Evolutionary conservation across 2,329 filamentous ascomycete genomes (phyloP), one percentile per base, ranked within the genome.

Genomic region (Fusarium albidum): DNA sequence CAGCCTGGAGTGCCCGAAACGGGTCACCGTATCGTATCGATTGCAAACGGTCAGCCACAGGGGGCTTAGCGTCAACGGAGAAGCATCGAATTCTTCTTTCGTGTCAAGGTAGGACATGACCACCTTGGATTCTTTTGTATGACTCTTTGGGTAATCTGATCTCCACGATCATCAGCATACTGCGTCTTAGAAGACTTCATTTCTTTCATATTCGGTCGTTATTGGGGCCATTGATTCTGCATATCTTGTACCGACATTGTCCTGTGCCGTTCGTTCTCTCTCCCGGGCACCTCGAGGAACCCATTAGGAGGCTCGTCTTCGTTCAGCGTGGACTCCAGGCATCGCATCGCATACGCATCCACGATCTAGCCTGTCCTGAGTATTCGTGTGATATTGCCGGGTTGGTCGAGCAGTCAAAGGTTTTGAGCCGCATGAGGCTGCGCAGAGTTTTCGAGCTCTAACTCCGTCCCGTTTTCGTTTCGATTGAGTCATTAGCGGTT

Each of bases 71-170:
- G 50, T 10, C 31, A 9, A 14, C 15, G 25, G n/a, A 35, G 13
- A 13, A 26, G 13, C 17, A 43, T 35, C 61, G 54, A 61, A 61
- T 62, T 61, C 58, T 61, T 61, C 58, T 52, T 49, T 51, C 35
- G 44, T 18, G 27, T 48, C 41, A 21, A 52, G 39, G 54, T 56
- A 56, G 58, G 58, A 62, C 50, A 56, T 43, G 46, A 32, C 28
- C n/a, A 55, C 32, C 53, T 38, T 29, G 32, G 39, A 58, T 43
- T 49, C 33, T 45, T 46, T 25, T 40, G 45, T 32, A 12, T 26
- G 17, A 42, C 31, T 37, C 25, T 43, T 48, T 45, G 28, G 35
- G 27, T 32, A 34, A 14, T 46, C 9, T 18, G 9, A n/a, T 14
- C 27, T 32, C 18, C 26, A 13, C 26, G 12, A 18, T 17, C 25